Base-by-base conservation (phyloP, 2,329 filamentous ascomycete genomes). In the Paraconiothyrium sp. region DNA sequence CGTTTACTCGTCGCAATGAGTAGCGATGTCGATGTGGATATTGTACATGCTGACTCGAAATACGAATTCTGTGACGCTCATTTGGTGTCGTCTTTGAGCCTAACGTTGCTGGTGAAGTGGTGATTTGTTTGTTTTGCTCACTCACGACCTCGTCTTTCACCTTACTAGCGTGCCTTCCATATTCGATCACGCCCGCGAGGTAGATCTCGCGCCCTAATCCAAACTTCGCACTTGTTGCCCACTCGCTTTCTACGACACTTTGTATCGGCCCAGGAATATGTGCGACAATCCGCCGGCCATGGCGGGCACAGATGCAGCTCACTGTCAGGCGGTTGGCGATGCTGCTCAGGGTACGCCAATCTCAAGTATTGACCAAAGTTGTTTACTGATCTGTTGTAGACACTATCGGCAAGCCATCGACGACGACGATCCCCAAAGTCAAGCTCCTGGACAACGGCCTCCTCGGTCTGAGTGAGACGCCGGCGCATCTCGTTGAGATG, bases 41-140 rank as follows among this genome's bases (percentile, higher is more conserved):
- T 30, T 54, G 32, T 54, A 54, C 13, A 54, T 54, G 50, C 20
- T 43, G 37, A 30, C 35, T 54, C 20, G 32, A 24, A 54, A 54
- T 54, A 54, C 43, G 22, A 32, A 24, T 51, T 43, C 8, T 14
- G 37, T 54, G 50, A 4, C 14, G 37, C 43, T 22, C 22, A 54
- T 8, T 2, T 14, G 11, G 1, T 6, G 11, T 13, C 37, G 27
- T 5, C 16, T 14, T 14, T 39, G 5, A 6, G 11, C 37, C 10
- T 30, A 13, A 13, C 4, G 9, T 48, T 11, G 5, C 16, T 44
- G 20, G 41, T 44, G 41, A 9, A 30, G 27, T 30, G 27, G 35
- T 37, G 35, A 37, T 30, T 30, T 30, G 35, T 22, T 6, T 44
- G 41, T 44, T 20, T 20, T 44, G 41, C 30, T 48, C 24, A 30